These are phyloP conservation scores for Aegilops speltoides DNA, from an alignment of 176 grass and related monocot genomes.

Conservation along the genomic window DNA sequence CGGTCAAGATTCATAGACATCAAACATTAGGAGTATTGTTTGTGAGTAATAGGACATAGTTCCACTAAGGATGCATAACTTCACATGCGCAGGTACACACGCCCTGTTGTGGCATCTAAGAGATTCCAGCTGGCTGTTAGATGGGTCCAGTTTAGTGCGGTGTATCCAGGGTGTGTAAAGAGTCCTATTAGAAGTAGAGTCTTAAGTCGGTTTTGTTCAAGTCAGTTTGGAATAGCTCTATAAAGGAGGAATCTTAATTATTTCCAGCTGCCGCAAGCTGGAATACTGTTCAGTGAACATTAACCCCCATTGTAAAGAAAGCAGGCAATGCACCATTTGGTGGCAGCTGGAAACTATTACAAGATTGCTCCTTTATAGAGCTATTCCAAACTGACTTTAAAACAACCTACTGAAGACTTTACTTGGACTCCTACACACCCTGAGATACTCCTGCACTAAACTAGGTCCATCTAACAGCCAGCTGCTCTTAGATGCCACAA, in stretches of 20 bases:
- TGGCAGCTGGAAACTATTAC: background rate
- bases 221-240: background rate
- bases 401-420: background rate
- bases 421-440: background rate
- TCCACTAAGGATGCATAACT: conserved; percentile 18
- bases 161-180: background rate
- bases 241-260: background rate
- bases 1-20: background rate
- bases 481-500: background rate
- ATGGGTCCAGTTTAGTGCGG: background rate
- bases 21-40: background rate
- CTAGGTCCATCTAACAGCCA: background rate
- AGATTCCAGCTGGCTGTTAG: background rate
- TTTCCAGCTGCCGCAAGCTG: background rate
- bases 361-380: background rate
- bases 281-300: background rate
- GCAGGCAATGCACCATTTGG: background rate
- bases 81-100: background rate
- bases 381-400: background rate
- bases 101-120: background rate
- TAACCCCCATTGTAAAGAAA: background rate
- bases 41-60: background rate
- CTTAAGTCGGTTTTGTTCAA: background rate
- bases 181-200: background rate
- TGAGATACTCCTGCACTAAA: background rate